Percentiles rank a stretch among this genome's conserved stretches.
Conservation (phyloP, 2,329 filamentous ascomycete genomes). For the Diplodia sapinea region DNA sequence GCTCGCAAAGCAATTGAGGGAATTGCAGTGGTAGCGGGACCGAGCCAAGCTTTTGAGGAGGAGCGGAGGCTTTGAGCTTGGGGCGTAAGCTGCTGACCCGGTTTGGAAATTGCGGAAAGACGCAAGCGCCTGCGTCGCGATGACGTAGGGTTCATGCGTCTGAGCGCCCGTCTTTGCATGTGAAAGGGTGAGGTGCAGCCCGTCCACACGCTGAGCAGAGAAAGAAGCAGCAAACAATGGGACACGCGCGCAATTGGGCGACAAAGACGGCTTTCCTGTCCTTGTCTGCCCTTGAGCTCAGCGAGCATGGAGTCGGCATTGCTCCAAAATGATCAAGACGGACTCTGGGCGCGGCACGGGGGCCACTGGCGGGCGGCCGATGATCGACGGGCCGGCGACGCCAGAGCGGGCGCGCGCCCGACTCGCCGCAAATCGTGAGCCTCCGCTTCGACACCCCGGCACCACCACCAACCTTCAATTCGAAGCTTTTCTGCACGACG, state of each 20-base stretch:
- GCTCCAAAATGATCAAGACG: not conserved
- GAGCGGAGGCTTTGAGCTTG: not conserved
- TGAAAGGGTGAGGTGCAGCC: not conserved
- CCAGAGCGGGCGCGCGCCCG: not conserved
- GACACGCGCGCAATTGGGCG: not conserved
- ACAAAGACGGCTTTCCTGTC: not conserved
- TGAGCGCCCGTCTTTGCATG: conserved; percentile 12
- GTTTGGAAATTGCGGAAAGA: not conserved
- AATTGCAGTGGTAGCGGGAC: not conserved
- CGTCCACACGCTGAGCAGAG: not conserved
- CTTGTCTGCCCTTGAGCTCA: not conserved
- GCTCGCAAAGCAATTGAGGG: not conserved
- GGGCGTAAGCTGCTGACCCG: not conserved
- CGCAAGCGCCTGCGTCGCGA: conserved; percentile 1
- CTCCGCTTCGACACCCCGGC: not conserved
- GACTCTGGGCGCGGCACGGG: not conserved
- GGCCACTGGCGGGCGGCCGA: not conserved
- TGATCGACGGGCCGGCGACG: not conserved
- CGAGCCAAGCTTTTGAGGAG: conserved; percentile 4
- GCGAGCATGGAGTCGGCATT: not conserved
- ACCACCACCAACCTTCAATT: not conserved
- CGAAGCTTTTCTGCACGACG: conserved; percentile 12
- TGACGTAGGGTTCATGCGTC: conserved; percentile 1
- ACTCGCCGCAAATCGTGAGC: not conserved
- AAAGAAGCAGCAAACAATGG: not conserved